These are phyloP conservation scores for Trichosanthes cucumerina DNA, from an alignment of 306 rosid genomes.

Conservation along the genomic window DNA sequence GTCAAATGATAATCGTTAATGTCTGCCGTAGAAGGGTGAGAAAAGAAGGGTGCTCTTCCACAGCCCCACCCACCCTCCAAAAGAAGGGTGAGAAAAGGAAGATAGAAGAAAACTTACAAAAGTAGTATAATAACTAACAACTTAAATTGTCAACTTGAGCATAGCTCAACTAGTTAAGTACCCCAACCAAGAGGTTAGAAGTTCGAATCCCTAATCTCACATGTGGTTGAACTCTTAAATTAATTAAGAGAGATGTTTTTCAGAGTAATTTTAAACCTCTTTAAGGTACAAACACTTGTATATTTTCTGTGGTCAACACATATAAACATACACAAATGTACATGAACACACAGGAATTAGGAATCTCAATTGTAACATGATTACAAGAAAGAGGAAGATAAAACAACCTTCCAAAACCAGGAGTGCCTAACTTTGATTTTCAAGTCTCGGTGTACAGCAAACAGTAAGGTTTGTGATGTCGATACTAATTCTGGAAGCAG, in stretches of 20 bases:
- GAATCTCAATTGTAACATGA: neutral
- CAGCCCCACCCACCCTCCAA: neutral
- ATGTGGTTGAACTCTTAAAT: neutral
- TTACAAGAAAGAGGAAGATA: neutral
- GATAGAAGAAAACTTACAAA: neutral
- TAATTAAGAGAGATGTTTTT: neutral
- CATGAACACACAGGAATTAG: neutral
- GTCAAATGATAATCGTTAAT: conserved; percentile 7
- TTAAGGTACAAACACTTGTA: neutral
- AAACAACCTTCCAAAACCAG: neutral
- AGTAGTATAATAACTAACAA: neutral
- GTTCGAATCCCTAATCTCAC: too few relatives aligned
- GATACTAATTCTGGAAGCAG: neutral
- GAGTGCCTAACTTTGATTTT: neutral
- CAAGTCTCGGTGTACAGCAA: neutral
- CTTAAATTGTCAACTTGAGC: neutral
- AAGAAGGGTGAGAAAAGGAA: neutral
- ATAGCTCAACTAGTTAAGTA: too few relatives aligned
- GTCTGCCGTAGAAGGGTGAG: neutral
- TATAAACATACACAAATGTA: neutral
- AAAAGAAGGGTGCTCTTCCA: neutral
- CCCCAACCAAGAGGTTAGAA: too few relatives aligned
- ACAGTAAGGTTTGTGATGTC: neutral
- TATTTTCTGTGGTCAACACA: neutral
- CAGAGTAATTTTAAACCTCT: neutral